phyloP scores from a whole-genome alignment of 1,284 basidiomycete species.

The Cutaneotrichosporon cavernicola region DNA sequence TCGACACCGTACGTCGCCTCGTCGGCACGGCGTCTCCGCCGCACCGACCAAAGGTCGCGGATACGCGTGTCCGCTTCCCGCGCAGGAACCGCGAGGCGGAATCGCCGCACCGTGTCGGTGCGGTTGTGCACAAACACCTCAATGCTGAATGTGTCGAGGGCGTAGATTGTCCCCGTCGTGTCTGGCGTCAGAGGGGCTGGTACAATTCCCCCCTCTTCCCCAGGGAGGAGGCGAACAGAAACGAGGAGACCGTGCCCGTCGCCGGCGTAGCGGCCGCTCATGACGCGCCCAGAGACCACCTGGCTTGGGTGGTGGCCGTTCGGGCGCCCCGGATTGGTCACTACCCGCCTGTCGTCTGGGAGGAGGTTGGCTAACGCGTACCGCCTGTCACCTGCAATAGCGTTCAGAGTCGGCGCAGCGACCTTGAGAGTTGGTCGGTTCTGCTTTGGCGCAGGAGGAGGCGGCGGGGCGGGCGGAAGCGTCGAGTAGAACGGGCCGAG shows the following conservation, averaged over 20 bases:
- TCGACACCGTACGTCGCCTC: constrained; percentile 32
- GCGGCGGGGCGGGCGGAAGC: constrained; percentile 25
- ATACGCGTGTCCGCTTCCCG: constrained; percentile 52
- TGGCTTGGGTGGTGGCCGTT: constrained; percentile 24
- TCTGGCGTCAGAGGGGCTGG: neutral
- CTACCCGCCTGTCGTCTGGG: constrained; percentile 10
- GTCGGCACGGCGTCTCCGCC: constrained; percentile 22
- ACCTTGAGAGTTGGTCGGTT: constrained; percentile 13
- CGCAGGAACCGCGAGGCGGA: constrained; percentile 70
- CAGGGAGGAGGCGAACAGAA: constrained; percentile 65
- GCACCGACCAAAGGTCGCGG: constrained; percentile 31
- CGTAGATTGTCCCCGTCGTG: constrained; percentile 58
- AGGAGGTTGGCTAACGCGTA: constrained; percentile 47
- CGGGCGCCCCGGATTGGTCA: constrained; percentile 17
- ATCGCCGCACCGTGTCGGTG: constrained; percentile 70
- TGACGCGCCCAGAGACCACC: constrained; percentile 15
- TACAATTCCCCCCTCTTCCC: neutral
- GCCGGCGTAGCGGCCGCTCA: constrained; percentile 9
- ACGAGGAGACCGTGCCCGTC: constrained; percentile 59
- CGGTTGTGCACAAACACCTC: constrained; percentile 88
- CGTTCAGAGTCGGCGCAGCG: constrained; percentile 30
- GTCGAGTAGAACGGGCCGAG: constrained; percentile 57
- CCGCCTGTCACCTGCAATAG: constrained; percentile 52
- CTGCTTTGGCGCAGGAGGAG: constrained; percentile 12
- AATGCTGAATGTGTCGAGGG: constrained; percentile 72